These are phyloP conservation scores for Stylosanthes scabra DNA, from an alignment of 331 rosid species.

Conservation along the genomic window DNA sequence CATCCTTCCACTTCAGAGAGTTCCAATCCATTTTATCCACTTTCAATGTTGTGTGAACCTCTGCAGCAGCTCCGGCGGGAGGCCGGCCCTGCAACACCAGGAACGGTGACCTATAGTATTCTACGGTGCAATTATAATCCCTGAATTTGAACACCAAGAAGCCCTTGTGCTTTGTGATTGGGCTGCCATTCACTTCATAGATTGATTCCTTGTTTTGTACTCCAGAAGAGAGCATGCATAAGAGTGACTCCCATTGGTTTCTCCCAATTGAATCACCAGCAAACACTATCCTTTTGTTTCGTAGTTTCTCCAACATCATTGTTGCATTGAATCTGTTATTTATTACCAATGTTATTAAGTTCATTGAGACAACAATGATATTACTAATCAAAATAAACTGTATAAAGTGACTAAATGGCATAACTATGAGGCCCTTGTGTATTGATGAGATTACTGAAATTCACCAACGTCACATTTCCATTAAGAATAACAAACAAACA, in stretches of 20 bases:
- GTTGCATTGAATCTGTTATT: slow-evolving; percentile 66
- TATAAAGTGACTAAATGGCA: no score
- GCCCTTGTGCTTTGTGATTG: slow-evolving; percentile 94
- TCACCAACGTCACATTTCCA: background rate
- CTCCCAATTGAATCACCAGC: slow-evolving; percentile 94
- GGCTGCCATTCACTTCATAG: slow-evolving; percentile 90
- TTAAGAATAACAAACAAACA: background rate
- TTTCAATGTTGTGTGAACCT: slow-evolving; percentile 66
- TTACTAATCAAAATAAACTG: slow-evolving; percentile 13
- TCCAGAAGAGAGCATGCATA: slow-evolving; percentile 84
- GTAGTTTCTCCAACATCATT: slow-evolving; percentile 69
- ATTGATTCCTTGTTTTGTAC: slow-evolving; percentile 68
- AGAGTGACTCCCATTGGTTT: slow-evolving; percentile 92
- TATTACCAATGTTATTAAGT: background rate
- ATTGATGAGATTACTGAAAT: background rate
- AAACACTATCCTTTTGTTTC: slow-evolving; percentile 71
- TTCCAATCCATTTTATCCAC: slow-evolving; percentile 90
- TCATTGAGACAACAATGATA: slow-evolving; percentile 8
- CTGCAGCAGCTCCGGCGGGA: slow-evolving; percentile 58
- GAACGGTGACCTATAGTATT: slow-evolving; percentile 88
- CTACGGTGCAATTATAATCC: slow-evolving; percentile 78
- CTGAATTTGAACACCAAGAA: slow-evolving; percentile 81
- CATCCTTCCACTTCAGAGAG: slow-evolving; percentile 76
- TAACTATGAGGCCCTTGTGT: background rate
- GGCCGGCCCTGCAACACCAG: slow-evolving; percentile 88